Evolutionary conservation across 257 asterid species (phyloP).

Genomic region (Linaria vulgaris): DNA sequence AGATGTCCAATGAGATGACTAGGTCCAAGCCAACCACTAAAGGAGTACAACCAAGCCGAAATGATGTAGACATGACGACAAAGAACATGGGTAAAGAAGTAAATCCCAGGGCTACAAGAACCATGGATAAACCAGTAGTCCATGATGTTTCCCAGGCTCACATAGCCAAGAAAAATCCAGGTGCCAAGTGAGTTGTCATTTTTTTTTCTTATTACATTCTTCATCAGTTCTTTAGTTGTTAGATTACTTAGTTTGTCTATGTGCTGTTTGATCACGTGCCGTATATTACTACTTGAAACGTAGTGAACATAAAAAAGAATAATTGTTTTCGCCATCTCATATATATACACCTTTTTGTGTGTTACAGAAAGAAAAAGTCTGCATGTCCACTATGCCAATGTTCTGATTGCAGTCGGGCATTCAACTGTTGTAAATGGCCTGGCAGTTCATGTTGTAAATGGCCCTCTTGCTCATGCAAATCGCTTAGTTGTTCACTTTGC

Average conservation of each 20-base stretch:
- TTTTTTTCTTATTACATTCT: slow-evolving; percentile 7
- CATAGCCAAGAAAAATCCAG: slow-evolving; percentile 18
- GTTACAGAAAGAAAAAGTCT: slow-evolving; percentile 47
- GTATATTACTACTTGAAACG: neutral
- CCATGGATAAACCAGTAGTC: slow-evolving; percentile 13
- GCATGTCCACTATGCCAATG: slow-evolving; percentile 35
- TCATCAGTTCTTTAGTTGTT: neutral
- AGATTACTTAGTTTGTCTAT: slow-evolving; percentile 15
- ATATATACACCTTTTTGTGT: slow-evolving; percentile 16
- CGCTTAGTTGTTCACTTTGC: slow-evolving; percentile 4
- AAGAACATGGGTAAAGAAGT: slow-evolving; percentile 15
- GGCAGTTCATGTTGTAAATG: slow-evolving; percentile 34
- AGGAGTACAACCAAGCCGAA: slow-evolving; percentile 26
- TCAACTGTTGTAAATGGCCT: slow-evolving; percentile 29
- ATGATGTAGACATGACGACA: slow-evolving; percentile 12
- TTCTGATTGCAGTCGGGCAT: slow-evolving; percentile 25
- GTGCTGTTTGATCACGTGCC: slow-evolving; percentile 10
- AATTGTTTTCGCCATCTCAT: neutral
- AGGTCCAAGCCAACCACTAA: slow-evolving; percentile 21
- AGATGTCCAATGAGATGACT: slow-evolving; percentile 17
- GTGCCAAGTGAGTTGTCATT: slow-evolving; percentile 38
- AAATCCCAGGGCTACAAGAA: slow-evolving; percentile 23
- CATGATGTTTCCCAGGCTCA: slow-evolving; percentile 24
- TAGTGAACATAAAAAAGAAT: neutral
- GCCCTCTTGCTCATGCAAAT: slow-evolving; percentile 12